Base-by-base conservation (phyloP, 768 basidiomycete genomes). In the Omphalotus guepiniiformis region DNA sequence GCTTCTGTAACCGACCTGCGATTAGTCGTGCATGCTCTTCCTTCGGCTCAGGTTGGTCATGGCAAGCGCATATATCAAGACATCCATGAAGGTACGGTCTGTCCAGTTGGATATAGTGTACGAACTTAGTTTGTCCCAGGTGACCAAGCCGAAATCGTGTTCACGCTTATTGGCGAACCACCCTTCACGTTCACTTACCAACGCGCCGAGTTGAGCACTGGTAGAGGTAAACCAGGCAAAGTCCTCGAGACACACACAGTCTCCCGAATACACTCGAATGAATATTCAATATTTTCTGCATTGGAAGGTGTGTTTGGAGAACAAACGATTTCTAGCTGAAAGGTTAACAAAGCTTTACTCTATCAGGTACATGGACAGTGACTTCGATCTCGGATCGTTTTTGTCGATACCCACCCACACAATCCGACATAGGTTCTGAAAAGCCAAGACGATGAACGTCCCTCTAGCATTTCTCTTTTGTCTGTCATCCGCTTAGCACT, bases 151-250 rank as follows among this genome's bases (percentile, higher is more conserved):
- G 90, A 93, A 64, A 96, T 99, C 50, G 68, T 85, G 34, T 97
- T 99, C 65, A 83, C 84, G 3, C 77, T 99, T 44, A 73, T 85
- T 26, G 96, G 96, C 37, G 87, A 90, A 61, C 87, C 96, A 15
- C 96, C 96, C 0, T 99, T 97, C 69, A 86, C 93, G 1, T 97
- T 99, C 67, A 93, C 93, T 0, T 94, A 94, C 66, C 89, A 93
- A 63, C 80, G 91, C 39, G 77, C 89, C 2, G 90, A 91, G 64
- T 74, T 82, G 16, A 75, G 72, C 41, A 63, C 70, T 3, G 81
- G 76, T 67, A 88, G 87, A 61, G 76, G 78, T 40, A 83, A 78
- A 54, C 72, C 79, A 34, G 82, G 81, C 42, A 88, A 85, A 59
- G 81, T 93, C n/a, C 74, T 94, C 6, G 92, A 94, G 65, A 90